Conservation (phyloP, 306 rosid genomes). For the Oemleria cerasiformis region DNA sequence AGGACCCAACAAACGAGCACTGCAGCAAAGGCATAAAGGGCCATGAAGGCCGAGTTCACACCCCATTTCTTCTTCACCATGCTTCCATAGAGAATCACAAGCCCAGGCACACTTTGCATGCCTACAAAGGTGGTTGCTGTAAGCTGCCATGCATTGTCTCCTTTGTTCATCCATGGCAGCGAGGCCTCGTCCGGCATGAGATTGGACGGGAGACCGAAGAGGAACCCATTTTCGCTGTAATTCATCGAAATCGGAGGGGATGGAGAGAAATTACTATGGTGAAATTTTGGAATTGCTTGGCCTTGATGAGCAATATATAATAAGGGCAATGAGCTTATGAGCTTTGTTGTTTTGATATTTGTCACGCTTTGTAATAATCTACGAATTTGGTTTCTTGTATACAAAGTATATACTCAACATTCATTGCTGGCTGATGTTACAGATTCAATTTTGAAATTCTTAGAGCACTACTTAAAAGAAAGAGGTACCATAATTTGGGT, state of each 20-base stretch:
- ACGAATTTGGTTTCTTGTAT: slow-evolving; percentile 16
- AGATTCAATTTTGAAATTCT: slow-evolving; percentile 21
- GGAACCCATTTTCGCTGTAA: not conserved
- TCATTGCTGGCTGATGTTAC: slow-evolving; percentile 24
- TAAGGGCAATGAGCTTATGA: not conserved
- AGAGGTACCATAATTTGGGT: not conserved
- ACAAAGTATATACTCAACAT: slow-evolving; percentile 4
- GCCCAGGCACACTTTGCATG: slow-evolving; percentile 63
- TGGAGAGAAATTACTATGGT: not conserved
- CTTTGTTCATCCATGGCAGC: slow-evolving; percentile 62
- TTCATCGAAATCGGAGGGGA: slow-evolving; percentile 22
- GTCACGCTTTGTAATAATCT: slow-evolving; percentile 35
- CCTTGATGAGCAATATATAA: slow-evolving; percentile 22
- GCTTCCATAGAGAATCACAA: slow-evolving; percentile 57
- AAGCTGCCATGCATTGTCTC: slow-evolving; percentile 71
- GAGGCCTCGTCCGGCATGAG: slow-evolving; percentile 25
- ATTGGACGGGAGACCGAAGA: not conserved
- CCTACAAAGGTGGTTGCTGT: slow-evolving; percentile 60
- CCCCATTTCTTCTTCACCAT: slow-evolving; percentile 79
- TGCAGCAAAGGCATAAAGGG: slow-evolving; percentile 49
- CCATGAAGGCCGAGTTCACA: slow-evolving; percentile 71
- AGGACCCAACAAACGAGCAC: slow-evolving; percentile 70
- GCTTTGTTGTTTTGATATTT: slow-evolving; percentile 25
- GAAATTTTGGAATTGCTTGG: slow-evolving; percentile 28
- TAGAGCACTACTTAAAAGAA: not conserved